phyloP scores from a whole-genome alignment of 345 rosid species.

The Salix brachista region DNA sequence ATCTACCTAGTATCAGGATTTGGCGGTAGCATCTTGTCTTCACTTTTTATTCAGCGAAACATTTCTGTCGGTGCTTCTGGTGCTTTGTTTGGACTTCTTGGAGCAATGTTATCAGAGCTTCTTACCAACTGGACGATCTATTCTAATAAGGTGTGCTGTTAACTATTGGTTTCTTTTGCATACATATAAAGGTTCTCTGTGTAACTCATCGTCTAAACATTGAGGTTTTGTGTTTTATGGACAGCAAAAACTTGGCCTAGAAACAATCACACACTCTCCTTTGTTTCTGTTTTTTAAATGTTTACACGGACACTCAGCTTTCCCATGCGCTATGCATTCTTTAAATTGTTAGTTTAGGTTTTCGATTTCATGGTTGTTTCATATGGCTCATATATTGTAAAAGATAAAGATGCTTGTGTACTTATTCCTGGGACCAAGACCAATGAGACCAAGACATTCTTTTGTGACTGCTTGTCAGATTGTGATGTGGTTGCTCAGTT shows the following conservation, averaged over 20 bases:
- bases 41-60: slow-evolving; percentile 57
- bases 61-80: slow-evolving; percentile 99
- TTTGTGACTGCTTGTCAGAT: background rate
- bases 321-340: background rate
- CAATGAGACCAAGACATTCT: background rate
- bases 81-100: slow-evolving; percentile 97
- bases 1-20: slow-evolving; percentile 78
- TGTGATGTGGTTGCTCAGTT: background rate
- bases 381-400: background rate
- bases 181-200: background rate
- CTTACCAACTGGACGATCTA: slow-evolving; percentile 86
- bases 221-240: background rate
- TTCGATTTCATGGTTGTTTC: background rate
- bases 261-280: background rate
- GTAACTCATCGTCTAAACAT: background rate
- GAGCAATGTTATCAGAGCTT: slow-evolving; percentile 90
- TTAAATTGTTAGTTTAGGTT: background rate
- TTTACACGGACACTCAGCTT: background rate
- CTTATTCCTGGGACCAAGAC: background rate
- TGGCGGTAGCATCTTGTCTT: slow-evolving; percentile 76
- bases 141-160: slow-evolving; percentile 56
- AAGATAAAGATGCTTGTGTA: background rate
- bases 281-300: background rate
- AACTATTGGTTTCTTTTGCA: background rate
- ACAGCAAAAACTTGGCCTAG: background rate